These are phyloP conservation scores for Fusarium burgessii DNA, from an alignment of 2,329 filamentous ascomycete genomes.

Conservation along the genomic window DNA sequence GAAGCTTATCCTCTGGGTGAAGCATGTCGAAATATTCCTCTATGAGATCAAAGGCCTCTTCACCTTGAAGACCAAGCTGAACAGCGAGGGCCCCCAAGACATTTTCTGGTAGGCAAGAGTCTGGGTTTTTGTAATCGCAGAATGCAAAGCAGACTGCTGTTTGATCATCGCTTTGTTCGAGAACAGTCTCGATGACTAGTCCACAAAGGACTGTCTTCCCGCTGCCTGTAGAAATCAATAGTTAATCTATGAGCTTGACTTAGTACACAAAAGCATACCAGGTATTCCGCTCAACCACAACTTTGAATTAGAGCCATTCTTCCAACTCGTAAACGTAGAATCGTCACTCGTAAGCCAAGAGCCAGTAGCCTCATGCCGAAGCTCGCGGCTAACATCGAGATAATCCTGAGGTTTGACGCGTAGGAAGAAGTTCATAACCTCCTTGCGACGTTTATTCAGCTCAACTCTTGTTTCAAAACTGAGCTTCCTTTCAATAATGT, in stretches of 20 bases:
- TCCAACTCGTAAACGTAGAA: neutral
- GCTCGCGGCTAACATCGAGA: neutral
- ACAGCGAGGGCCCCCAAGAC: constrained; percentile 12
- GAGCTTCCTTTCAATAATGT: neutral
- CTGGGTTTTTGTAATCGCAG: constrained; percentile 18
- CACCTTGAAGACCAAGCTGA: constrained; percentile 11
- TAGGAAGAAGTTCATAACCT: neutral
- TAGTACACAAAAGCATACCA: no score
- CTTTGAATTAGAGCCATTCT: neutral
- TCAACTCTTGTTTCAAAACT: constrained; percentile 2
- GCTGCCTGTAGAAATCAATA: neutral
- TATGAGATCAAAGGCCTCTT: constrained; percentile 10
- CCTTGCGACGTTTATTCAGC: neutral
- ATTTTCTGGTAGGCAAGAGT: neutral
- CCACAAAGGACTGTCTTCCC: neutral
- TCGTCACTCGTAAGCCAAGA: neutral
- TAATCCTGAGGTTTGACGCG: neutral
- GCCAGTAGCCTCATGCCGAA: neutral
- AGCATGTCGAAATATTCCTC: constrained; percentile 10
- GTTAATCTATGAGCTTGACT: no score
- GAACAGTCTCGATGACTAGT: constrained; percentile 2
- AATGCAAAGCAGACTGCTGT: constrained; percentile 6
- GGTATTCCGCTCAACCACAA: neutral
- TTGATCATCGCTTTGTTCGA: neutral
- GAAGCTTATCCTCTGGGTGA: neutral